phyloP scores from a whole-genome alignment of 495 filamentous ascomycete species.

The Opeltia flavorubescens region DNA sequence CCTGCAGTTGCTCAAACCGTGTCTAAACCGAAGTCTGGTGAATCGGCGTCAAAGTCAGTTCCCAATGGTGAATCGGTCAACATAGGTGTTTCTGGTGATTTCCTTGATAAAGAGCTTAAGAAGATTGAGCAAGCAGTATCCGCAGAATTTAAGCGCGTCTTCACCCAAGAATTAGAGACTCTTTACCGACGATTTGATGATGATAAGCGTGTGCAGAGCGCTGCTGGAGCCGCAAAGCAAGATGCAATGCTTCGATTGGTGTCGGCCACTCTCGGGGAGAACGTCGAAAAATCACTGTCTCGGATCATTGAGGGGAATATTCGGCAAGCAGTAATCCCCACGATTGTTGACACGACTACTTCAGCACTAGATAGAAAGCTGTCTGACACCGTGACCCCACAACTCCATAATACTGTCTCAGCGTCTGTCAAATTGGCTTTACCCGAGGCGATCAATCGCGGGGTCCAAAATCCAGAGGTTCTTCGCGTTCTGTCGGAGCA shows the following conservation, averaged over 20 bases:
- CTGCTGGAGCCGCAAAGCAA: slow-evolving; percentile 52
- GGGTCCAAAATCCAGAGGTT: slow-evolving; percentile 55
- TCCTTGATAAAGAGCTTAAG: slow-evolving; percentile 37
- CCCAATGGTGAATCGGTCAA: slow-evolving; percentile 16
- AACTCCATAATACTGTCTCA: slow-evolving; percentile 33
- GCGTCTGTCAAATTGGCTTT: slow-evolving; percentile 40
- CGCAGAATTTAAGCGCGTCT: slow-evolving; percentile 37
- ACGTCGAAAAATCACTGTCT: slow-evolving; percentile 67
- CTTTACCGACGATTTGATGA: slow-evolving; percentile 50
- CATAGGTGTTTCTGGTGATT: slow-evolving; percentile 24
- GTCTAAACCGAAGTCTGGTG: neutral
- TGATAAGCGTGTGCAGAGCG: slow-evolving; percentile 49
- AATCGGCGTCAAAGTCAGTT: slow-evolving; percentile 3
- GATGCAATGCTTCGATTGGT: slow-evolving; percentile 76
- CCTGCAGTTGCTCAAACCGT: neutral
- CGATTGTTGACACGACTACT: slow-evolving; percentile 34
- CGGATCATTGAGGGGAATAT: slow-evolving; percentile 57
- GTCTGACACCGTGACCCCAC: slow-evolving; percentile 33
- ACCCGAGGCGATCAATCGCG: slow-evolving; percentile 39
- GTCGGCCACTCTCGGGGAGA: slow-evolving; percentile 74
- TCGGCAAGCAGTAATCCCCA: slow-evolving; percentile 47
- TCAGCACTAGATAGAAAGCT: slow-evolving; percentile 48
- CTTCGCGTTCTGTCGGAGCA: slow-evolving; percentile 57
- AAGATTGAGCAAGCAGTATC: slow-evolving; percentile 41
- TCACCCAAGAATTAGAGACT: slow-evolving; percentile 41